These are phyloP conservation scores for Alternaria conjuncta DNA, from an alignment of 2,329 filamentous ascomycete genomes.

Conservation along the genomic window DNA sequence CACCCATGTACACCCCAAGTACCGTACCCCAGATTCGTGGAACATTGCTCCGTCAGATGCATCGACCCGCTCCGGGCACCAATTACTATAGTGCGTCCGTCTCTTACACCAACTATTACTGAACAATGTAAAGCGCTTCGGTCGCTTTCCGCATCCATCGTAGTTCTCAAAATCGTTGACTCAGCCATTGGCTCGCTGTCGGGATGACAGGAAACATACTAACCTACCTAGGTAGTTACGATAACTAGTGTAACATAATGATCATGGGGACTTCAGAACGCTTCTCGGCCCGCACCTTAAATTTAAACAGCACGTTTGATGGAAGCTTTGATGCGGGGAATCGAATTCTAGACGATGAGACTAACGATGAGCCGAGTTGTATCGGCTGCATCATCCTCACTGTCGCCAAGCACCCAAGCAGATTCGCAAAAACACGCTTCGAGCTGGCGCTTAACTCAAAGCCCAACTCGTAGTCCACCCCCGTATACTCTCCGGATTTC, in stretches of 20 bases:
- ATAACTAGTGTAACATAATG: background rate
- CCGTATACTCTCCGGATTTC: background rate
- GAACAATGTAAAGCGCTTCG: background rate
- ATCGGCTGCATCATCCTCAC: background rate
- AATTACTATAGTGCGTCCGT: background rate
- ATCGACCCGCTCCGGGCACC: background rate
- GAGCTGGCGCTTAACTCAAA: too few relatives aligned
- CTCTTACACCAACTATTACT: background rate
- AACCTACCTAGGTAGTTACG: background rate
- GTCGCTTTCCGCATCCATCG: conserved; percentile 5
- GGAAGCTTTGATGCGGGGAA: conserved; percentile 3
- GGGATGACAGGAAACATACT: background rate
- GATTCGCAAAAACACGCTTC: too few relatives aligned
- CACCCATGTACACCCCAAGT: background rate
- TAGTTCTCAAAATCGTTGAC: background rate
- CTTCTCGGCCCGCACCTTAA: conserved; percentile 12
- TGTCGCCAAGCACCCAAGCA: background rate
- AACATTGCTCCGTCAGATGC: background rate
- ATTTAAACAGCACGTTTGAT: conserved; percentile 3
- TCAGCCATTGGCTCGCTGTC: conserved; percentile 13
- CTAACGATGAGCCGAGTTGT: background rate
- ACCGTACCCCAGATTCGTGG: conserved; percentile 11
- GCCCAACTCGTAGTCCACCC: too few relatives aligned
- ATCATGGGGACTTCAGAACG: conserved; percentile 12
- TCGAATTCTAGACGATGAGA: background rate